Percentiles rank a stretch among this genome's conserved stretches.
These are phyloP conservation scores for Hygrophorus russula DNA, from an alignment of 768 basidiomycete species.

Conservation along the genomic window DNA sequence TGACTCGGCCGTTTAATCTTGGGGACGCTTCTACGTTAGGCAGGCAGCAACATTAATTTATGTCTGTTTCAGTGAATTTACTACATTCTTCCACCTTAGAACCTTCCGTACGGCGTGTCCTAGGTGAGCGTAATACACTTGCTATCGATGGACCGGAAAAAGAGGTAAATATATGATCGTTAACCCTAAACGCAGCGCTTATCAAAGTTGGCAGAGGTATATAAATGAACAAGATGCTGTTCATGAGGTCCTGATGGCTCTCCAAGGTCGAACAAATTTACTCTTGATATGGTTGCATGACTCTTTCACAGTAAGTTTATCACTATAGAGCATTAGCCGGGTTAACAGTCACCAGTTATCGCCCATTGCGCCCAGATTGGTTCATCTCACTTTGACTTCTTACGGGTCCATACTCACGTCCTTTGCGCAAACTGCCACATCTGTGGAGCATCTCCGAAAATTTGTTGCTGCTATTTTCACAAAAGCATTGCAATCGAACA, in stretches of 20 bases:
- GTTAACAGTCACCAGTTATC: slow-evolving; percentile 26
- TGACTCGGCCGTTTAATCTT: slow-evolving; percentile 40
- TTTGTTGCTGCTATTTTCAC: slow-evolving; percentile 44
- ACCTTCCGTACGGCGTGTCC: slow-evolving; percentile 28
- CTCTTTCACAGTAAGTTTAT: not conserved
- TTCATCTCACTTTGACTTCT: slow-evolving; percentile 56
- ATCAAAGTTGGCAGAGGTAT: slow-evolving; percentile 33
- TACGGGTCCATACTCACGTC: slow-evolving; percentile 54
- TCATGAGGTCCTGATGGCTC: slow-evolving; percentile 62
- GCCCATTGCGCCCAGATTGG: slow-evolving; percentile 42
- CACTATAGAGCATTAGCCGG: not conserved
- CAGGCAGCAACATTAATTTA: slow-evolving; percentile 13
- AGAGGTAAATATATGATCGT: slow-evolving; percentile 23
- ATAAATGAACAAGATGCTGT: slow-evolving; percentile 70
- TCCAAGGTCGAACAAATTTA: slow-evolving; percentile 63
- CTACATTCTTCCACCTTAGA: slow-evolving; percentile 19
- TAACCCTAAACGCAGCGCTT: not conserved
- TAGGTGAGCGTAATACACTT: slow-evolving; percentile 23
- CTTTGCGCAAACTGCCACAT: slow-evolving; percentile 50
- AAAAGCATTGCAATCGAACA: slow-evolving; percentile 12
- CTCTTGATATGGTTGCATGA: slow-evolving; percentile 31
- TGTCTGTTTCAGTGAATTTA: not conserved
- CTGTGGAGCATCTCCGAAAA: slow-evolving; percentile 47
- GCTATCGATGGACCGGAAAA: slow-evolving; percentile 27
- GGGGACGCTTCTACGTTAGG: slow-evolving; percentile 69